Evolutionary conservation across 1,139 yeast genomes (phyloP), one percentile per base, ranked within the genome.

Genomic region (Geotrichum klebahnii): DNA sequence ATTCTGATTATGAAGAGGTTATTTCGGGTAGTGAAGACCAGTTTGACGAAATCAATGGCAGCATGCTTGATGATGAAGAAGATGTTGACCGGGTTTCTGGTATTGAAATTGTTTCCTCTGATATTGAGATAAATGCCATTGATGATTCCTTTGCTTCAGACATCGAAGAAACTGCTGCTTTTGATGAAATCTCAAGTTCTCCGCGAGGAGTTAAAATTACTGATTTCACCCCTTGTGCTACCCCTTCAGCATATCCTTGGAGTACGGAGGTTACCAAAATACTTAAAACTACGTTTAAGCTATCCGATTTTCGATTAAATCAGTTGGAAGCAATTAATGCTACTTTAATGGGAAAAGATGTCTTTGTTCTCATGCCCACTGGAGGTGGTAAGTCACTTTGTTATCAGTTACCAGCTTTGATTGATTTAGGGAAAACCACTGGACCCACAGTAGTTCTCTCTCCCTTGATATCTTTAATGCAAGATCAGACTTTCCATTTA

Each of bases 341-440:
- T 0, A 83, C 96, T 0, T 70, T 94, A 32, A 67, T 76, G 12
- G 96, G 96, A 0, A 76, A 77, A 45, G 98, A 94, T 66, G 96
- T 87, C 0, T 88, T 94, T 70, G 97, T 94, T 1, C 73, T 94
- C 58, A 92, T 94, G 97, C 99, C 99, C 0, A 94, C 99, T 0
- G 99, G 99, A 40, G 98, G 98, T 46, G 99, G 99, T 46, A 94
- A 94, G 66, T 90, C 97, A 0, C 71, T 94, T 38, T 94, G 99
- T 64, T 94, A 90, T 66, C 99, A 94, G 67, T 71, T 94, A 17
- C 98, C 99, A 0, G 97, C 98, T 0, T 71, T 92, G 45, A 81
- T 92, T 1, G 32, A 46, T 20, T 73, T 82, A 0, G 97, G 96
- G 0, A 73, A 68, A 31, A 84, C 95, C 0, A 71, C 69, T 16